A percentile compares a stretch with the other conserved stretches of the same genome.
phyloP scores from a whole-genome alignment of 345 rosid species.

The Sonneratia caseolaris region DNA sequence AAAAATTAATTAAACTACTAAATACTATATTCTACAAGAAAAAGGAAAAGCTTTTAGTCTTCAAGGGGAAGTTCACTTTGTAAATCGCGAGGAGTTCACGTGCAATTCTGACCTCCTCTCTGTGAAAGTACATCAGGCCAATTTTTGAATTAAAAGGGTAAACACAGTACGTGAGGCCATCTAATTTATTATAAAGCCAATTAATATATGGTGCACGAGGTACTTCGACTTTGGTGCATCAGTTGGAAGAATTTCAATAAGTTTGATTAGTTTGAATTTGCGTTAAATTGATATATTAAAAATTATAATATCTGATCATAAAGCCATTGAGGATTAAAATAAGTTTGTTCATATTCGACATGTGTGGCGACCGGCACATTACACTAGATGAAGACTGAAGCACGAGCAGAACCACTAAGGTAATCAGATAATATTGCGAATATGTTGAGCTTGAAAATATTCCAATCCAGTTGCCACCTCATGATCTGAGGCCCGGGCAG shows the following conservation, averaged over 20 bases:
- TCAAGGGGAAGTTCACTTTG: conserved; percentile 9
- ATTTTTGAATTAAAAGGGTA: neutral
- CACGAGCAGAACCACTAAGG: too few species aligned
- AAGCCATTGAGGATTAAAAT: too few species aligned
- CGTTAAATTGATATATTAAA: too few species aligned
- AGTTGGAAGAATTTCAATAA: too few species aligned
- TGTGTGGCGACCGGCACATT: neutral
- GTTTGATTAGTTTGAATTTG: too few species aligned
- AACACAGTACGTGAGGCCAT: neutral
- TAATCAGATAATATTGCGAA: neutral
- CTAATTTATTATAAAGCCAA: neutral
- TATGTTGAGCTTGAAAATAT: neutral
- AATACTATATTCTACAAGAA: too few species aligned
- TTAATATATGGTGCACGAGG: neutral
- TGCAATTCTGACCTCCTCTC: conserved; percentile 51
- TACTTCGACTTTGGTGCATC: neutral
- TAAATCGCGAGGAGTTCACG: conserved; percentile 80
- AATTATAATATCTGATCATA: too few species aligned
- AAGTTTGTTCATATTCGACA: too few species aligned
- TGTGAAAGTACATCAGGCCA: conserved; percentile 11
- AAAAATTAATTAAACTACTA: too few species aligned
- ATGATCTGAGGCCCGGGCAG: neutral
- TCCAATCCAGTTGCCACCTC: neutral
- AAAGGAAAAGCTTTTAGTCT: too few species aligned
- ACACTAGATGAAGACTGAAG: too few species aligned